Conservation (phyloP, 805 yeast species). For the Maudiozyma serrabonitensis region DNA sequence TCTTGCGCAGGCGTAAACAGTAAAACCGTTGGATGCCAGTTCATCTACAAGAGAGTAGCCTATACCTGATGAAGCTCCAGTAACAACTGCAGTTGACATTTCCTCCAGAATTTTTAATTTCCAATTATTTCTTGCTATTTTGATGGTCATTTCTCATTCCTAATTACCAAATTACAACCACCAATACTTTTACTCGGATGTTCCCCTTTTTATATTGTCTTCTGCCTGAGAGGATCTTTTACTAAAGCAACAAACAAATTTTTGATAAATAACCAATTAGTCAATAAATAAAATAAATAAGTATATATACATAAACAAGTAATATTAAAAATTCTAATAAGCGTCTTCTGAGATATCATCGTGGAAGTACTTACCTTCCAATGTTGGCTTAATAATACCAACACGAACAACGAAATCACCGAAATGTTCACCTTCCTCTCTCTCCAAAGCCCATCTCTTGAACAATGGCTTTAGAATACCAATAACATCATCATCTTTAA, state of each 20-base stretch:
- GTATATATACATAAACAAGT: conserved; percentile 3
- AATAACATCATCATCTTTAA: conserved; percentile 83
- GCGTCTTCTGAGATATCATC: conserved; percentile 83
- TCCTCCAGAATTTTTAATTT: not conserved
- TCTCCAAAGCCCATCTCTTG: conserved; percentile 88
- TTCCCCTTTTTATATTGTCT: too few relatives aligned
- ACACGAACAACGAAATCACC: conserved; percentile 86
- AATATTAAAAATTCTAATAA: conserved; percentile 8
- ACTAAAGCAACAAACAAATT: too few relatives aligned
- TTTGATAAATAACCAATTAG: not conserved
- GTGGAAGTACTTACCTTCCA: conserved; percentile 89
- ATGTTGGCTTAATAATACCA: conserved; percentile 81
- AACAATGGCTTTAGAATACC: conserved; percentile 72
- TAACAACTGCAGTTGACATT: conserved; percentile 41
- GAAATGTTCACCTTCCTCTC: conserved; percentile 85
- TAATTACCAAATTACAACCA: not conserved
- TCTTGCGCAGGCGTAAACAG: conserved; percentile 67
- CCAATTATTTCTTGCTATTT: not conserved
- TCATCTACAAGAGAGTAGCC: conserved; percentile 40
- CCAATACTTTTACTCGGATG: too few relatives aligned
- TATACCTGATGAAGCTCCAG: conserved; percentile 53
- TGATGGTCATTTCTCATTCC: not conserved
- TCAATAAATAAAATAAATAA: conserved; percentile 4
- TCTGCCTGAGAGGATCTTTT: too few relatives aligned
- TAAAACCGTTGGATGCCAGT: conserved; percentile 41